Conservation (phyloP, 768 basidiomycete species). For the Lactarius sp. region DNA sequence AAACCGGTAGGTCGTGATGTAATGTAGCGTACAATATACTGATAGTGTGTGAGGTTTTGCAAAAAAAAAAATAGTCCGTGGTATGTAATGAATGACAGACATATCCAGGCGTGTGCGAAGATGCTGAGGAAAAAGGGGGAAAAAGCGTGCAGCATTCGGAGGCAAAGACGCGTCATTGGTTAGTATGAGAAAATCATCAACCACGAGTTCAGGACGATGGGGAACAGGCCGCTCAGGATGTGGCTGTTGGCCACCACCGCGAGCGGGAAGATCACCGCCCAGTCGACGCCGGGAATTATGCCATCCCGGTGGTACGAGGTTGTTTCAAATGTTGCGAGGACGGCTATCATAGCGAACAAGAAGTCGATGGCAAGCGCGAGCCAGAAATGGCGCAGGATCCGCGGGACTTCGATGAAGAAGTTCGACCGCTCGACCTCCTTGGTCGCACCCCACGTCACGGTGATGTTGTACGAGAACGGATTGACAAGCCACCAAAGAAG, state of each 20-base stretch:
- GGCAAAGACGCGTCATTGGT: background rate
- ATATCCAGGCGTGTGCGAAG: background rate
- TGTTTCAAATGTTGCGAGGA: constrained; percentile 50
- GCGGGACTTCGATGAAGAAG: constrained; percentile 87
- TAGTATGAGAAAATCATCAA: constrained; percentile 76
- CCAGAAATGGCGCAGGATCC: constrained; percentile 77
- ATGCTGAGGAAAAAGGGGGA: background rate
- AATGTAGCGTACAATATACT: too few relatives aligned
- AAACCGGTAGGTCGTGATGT: too few relatives aligned
- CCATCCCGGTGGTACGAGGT: constrained; percentile 59
- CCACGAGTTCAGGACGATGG: constrained; percentile 85
- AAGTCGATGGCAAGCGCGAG: constrained; percentile 53
- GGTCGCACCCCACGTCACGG: constrained; percentile 54
- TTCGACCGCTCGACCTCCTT: constrained; percentile 88
- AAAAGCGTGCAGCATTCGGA: background rate
- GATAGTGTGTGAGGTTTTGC: too few relatives aligned
- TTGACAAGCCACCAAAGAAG: constrained; percentile 52
- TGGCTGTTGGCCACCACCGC: constrained; percentile 61
- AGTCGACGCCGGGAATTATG: constrained; percentile 53
- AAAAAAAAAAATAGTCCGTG: too few relatives aligned
- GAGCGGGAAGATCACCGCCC: constrained; percentile 76
- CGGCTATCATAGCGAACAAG: constrained; percentile 47
- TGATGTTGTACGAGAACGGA: constrained; percentile 56
- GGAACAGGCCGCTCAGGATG: constrained; percentile 69
- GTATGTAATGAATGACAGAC: background rate